A percentile compares a stretch with the other conserved stretches of the same genome.
Conservation (phyloP, 2,329 filamentous ascomycete genomes). For the Fusarium sp. region DNA sequence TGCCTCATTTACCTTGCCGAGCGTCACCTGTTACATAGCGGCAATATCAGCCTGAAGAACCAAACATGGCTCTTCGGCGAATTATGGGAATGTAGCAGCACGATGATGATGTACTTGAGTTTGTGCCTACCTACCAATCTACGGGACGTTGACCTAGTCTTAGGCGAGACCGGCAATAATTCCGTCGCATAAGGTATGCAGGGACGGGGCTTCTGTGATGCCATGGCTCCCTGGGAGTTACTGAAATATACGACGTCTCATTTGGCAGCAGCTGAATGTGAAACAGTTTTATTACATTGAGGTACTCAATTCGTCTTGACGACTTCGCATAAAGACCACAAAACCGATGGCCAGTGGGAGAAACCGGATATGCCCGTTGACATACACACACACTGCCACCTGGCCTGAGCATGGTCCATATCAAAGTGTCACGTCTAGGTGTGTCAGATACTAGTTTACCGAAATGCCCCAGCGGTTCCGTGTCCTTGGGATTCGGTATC, state of each 20-base stretch:
- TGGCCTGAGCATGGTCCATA: too few relatives aligned
- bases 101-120: background rate
- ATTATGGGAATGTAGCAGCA: conserved; percentile 10
- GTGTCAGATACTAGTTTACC: conserved; percentile 16
- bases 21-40: conserved; percentile 1
- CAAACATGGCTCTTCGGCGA: conserved; percentile 10
- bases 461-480: conserved; percentile 29
- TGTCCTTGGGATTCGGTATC: conserved; percentile 30
- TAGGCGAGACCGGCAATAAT: conserved; percentile 40
- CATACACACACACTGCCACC: too few relatives aligned
- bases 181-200: conserved; percentile 33
- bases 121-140: conserved; percentile 17
- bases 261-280: conserved; percentile 38
- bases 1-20: background rate
- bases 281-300: conserved; percentile 31
- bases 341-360: background rate
- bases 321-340: conserved; percentile 6
- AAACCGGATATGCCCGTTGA: background rate
- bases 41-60: background rate
- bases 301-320: conserved; percentile 7
- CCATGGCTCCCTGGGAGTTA: conserved; percentile 25
- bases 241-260: conserved; percentile 30
- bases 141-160: conserved; percentile 21
- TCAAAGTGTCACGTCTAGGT: background rate
- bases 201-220: conserved; percentile 23